Conservation (phyloP, 2,329 filamentous ascomycete species). For the Phialemonium atrogriseum region DNA sequence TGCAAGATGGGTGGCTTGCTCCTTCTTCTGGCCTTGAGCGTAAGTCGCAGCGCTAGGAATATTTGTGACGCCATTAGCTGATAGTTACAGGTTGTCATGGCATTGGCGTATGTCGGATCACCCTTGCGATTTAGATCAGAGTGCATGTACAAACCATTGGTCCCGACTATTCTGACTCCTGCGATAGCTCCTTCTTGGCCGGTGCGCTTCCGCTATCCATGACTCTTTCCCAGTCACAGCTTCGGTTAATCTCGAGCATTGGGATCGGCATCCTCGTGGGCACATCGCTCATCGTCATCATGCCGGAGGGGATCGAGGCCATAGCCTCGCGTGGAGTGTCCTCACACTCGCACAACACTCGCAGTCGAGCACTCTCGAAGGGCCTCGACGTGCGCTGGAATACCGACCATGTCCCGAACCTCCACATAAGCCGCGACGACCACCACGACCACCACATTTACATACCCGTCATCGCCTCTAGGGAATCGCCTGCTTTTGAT, state of each 20-base stretch:
- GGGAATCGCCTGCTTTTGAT: too few species aligned
- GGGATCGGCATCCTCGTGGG: conserved; percentile 92
- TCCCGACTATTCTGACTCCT: conserved; percentile 6
- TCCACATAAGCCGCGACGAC: neutral
- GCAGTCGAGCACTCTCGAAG: conserved; percentile 5
- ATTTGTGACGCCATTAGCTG: conserved; percentile 8
- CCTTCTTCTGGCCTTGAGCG: conserved; percentile 23
- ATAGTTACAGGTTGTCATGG: conserved; percentile 44
- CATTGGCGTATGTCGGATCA: conserved; percentile 45
- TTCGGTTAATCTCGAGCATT: conserved; percentile 83
- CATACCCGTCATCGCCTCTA: too few species aligned
- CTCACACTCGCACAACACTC: conserved; percentile 25
- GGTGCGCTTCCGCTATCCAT: conserved; percentile 87
- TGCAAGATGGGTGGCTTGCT: conserved; percentile 23
- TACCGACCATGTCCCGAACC: neutral
- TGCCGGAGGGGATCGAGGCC: conserved; percentile 92
- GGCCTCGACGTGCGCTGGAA: neutral
- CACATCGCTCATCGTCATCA: conserved; percentile 92
- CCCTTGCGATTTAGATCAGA: too few species aligned
- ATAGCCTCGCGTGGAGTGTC: conserved; percentile 53
- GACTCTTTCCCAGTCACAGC: conserved; percentile 74
- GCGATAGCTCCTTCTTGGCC: conserved; percentile 76
- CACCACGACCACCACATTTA: neutral
- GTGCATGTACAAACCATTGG: conserved; percentile 1
- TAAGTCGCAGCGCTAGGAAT: conserved; percentile 10